Conservation (phyloP, 176 grass and related monocot species). For the Oryza rufipogon region DNA sequence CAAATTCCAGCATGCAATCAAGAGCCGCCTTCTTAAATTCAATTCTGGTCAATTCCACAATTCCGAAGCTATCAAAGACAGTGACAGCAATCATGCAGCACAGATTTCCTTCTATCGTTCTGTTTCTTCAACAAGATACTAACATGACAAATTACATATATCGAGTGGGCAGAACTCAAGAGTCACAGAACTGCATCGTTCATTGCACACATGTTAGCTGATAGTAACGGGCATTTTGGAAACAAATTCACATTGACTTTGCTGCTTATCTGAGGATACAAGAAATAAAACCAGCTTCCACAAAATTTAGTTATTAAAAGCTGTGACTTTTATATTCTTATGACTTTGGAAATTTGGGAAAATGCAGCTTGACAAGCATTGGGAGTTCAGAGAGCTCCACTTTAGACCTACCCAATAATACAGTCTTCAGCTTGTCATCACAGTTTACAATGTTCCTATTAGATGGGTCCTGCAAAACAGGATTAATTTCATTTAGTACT, state of each 20-base stretch:
- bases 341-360: constrained; percentile 38
- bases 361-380: constrained; percentile 72
- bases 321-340: not conserved
- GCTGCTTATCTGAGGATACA: not conserved
- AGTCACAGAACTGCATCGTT: not conserved
- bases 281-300: constrained; percentile 24
- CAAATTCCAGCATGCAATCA: constrained; percentile 43
- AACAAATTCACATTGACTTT: not conserved
- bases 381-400: constrained; percentile 85
- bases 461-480: constrained; percentile 67
- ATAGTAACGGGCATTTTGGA: not conserved
- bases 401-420: constrained; percentile 70
- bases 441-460: constrained; percentile 88
- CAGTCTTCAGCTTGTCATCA: constrained; percentile 87
- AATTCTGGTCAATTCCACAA: not conserved
- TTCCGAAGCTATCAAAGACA: not conserved
- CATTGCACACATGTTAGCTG: not conserved
- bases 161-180: not conserved
- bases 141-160: not conserved
- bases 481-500: constrained; percentile 28
- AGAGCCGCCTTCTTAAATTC: constrained; percentile 11
- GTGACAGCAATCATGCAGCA: not conserved
- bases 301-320: constrained; percentile 1
- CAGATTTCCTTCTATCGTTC: not conserved
- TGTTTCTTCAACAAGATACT: constrained; percentile 17